These are phyloP conservation scores for Spathaspora sp. DNA, from an alignment of 1,139 yeast species.

Conservation along the genomic window DNA sequence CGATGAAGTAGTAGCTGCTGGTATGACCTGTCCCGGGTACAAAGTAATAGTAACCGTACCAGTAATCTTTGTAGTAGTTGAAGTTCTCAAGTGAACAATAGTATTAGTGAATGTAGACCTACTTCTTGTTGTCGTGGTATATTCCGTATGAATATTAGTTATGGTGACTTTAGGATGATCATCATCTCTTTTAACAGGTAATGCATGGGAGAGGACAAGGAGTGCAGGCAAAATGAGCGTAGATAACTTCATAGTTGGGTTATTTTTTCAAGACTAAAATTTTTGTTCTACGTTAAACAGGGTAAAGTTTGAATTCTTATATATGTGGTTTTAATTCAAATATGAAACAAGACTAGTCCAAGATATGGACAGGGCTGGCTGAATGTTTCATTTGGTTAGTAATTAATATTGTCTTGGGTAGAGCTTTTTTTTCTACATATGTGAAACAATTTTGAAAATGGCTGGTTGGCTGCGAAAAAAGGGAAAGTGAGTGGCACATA, in stretches of 20 bases:
- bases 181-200: neutral
- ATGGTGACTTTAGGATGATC: neutral
- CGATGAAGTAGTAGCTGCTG: neutral
- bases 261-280: no score
- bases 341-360: neutral
- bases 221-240: neutral
- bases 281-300: no score
- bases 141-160: slow-evolving; percentile 24
- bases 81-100: neutral
- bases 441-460: slow-evolving; percentile 7
- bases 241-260: neutral
- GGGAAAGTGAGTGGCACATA: neutral
- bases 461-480: slow-evolving; percentile 24
- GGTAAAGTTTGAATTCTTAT: neutral
- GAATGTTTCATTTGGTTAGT: no score
- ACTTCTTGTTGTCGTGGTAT: slow-evolving; percentile 48
- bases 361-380: neutral
- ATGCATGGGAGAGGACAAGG: neutral
- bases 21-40: neutral
- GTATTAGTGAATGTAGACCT: slow-evolving; percentile 11
- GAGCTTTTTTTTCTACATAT: neutral
- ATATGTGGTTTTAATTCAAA: no score
- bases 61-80: neutral
- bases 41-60: neutral
- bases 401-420: neutral